Base-by-base conservation (phyloP, 371 early-diverging fungal genomes). In the Mucor mucedo region DNA sequence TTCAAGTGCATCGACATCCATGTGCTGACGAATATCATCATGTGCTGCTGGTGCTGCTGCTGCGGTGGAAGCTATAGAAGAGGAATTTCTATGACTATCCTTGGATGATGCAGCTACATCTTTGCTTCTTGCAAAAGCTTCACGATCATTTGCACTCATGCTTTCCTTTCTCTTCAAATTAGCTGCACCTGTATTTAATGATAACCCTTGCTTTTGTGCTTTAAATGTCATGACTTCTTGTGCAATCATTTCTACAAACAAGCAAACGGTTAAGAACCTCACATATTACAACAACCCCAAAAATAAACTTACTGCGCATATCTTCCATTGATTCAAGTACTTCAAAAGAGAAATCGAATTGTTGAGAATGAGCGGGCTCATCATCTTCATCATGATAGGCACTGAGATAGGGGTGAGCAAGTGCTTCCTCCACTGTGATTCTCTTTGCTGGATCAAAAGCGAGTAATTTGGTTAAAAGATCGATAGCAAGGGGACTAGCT, bases 271-370 rank as follows among this genome's bases (percentile, higher is more conserved):
- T 30, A 48, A 5, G 27, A 6, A 42, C 21, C 8, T 50, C 11
- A 30, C 28, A 50, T 21, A 21, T 21, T 21, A 21, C 21, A 21
- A 21, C 21, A 21, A 21, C 21, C 21, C 21, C 21, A 21, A 21
- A 21, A 21, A 21, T 21, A 3, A 3, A 49, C 63, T n/a, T 83
- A 91, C 95, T 78, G 49, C 91, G 91, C 91, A 98, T 95, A 14
- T 94, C 93, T 41, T 91, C 92, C 66, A 96, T 90, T 2, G 86
- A 78, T 49, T 95, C 94, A 27, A 92, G 84, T 21, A 84, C 77
- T 76, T 98, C 98, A 77, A 98, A 98, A 1, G 93, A 90, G 79
- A 98, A 96, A 75, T 96, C 96, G 84, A 96, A 97, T 21, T 75
- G 55, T 33, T 82, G 82, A 10, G 83, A 80, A 68, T 91, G 91